Conservation (phyloP, 352 stramenopile species). For the Pythium angustatum region DNA sequence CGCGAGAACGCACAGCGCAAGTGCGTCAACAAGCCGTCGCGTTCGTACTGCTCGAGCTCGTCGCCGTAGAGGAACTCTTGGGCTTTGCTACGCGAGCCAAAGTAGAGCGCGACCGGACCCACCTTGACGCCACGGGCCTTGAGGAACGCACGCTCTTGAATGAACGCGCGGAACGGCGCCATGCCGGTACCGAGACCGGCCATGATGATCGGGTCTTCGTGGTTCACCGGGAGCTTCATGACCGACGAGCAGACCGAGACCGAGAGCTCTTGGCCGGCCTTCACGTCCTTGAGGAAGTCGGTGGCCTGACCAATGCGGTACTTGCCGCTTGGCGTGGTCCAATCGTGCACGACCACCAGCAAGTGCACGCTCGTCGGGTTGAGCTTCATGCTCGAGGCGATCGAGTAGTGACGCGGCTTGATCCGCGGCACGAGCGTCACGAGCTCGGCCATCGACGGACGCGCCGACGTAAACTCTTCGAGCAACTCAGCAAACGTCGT, state of each 20-base stretch:
- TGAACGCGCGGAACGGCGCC: constrained; percentile 90
- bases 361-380: constrained; percentile 83
- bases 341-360: constrained; percentile 86
- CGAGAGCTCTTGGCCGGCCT: constrained; percentile 54
- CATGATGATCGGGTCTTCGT: constrained; percentile 80
- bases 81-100: constrained; percentile 92
- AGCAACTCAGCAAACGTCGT: constrained; percentile 78
- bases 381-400: constrained; percentile 89
- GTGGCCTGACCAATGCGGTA: constrained; percentile 70
- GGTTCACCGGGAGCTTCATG: constrained; percentile 76
- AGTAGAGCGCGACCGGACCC: constrained; percentile 90
- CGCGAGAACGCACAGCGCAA: constrained; percentile 86
- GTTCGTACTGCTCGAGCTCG: constrained; percentile 83
- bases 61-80: constrained; percentile 97
- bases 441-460: constrained; percentile 62
- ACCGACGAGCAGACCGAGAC: constrained; percentile 75
- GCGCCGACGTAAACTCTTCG: constrained; percentile 70
- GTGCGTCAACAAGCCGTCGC: constrained; percentile 81
- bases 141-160: constrained; percentile 84
- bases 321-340: constrained; percentile 73
- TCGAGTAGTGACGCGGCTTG: constrained; percentile 90
- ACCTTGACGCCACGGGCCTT: constrained; percentile 63
- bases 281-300: constrained; percentile 51
- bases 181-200: constrained; percentile 87
- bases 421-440: constrained; percentile 77